Base-by-base conservation (phyloP, 2,329 filamentous ascomycete genomes). In the Alternaria viburni region DNA sequence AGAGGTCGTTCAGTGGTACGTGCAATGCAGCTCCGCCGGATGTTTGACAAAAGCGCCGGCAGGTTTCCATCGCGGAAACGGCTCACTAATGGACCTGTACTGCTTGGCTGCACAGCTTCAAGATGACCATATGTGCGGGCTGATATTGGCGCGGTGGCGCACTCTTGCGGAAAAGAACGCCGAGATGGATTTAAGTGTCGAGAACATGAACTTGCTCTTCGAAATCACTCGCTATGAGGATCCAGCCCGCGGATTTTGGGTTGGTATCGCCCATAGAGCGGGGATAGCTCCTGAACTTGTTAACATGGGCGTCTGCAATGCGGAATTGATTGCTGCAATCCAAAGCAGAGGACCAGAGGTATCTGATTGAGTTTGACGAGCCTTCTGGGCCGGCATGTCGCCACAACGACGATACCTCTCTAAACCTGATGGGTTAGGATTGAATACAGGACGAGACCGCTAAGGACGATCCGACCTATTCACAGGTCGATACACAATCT, bases 201-300 rank as follows among this genome's bases (percentile, higher is more conserved):
- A 59, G 15, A 50, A 49, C 7, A 56, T 62, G 8, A 62, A 59
- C 17, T 32, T 59, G 17, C 49, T 62, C 17, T 62, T 62, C 32
- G 43, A 59, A 10, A 44, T 12, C 32, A 62, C 60, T 10, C n/a
- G 26, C n/a, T 17, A 10, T 15, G 43, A 9, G 13, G 56, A 62
- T 19, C 49, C 55, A 17, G 60, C 55, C 25, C 55, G 49, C 6
- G 13, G 19, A 13, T 54, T 54, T 19, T 62, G 60, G 55, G 28
- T 13, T 12, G 28, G 9, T 26, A 21, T 56, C 4, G 12, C 59
- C 9, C 32, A 46, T n/a, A 45, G 28, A 11, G 23, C 41, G 13
- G 49, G 32, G 6, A n/a, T 62, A 26, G 49, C 43, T n/a, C 43
- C 13, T 12, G 26, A 32, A 3, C 15, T 62, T 26, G 23, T 62